Base-by-base conservation (phyloP, 768 basidiomycete genomes). In the Lactarius psammicola region DNA sequence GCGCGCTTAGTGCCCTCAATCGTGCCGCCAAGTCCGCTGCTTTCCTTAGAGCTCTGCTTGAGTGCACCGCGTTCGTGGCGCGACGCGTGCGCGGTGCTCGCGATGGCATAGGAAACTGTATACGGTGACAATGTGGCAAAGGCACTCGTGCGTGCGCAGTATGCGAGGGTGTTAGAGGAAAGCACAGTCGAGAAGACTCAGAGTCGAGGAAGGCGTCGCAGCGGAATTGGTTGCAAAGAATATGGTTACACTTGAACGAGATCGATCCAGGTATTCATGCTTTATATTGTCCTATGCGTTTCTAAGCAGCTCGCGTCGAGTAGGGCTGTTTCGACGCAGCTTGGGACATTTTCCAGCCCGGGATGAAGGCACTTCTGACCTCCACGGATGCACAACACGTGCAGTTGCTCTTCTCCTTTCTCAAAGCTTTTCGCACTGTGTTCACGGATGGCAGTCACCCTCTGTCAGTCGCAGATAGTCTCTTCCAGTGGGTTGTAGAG, bases 11-110 rank as follows among this genome's bases (percentile, higher is more conserved):
- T 40, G 60, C 69, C 17, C 79, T 88, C 11, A 80, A 87, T 57
- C 80, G 85, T 7, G 72, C 78, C 1, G 77, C 78, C 9, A 78
- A 82, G 13, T 83, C 83, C 5, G 81, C 86, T 0, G 87, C 91
- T 11, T 90, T 94, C 76, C 76, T 89, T 20, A 80, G 84, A 0
- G 82, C 90, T 0, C 71, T 92, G 3, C 75, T 91, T 9, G 95
- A 97, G 75, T 91, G 86, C 70, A 72, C 85, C 15, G 76, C 84
- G 0, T 89, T 88, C 71, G 75, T 91, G 26, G 69, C 84, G 49
- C 80, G 78, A 46, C 76, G 84, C 10, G 68, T 84, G 9, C 72
- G 70, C 6, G 75, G 68, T 20, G 70, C 73, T 17, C 63, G 66
- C n/a, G 34, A 68, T 11, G 63, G 65, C 38, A 68, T 68, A 1